Evolutionary conservation across 306 rosid genomes (phyloP), one percentile per base, ranked within the genome.

Genomic region (Sesbania bispinosa): DNA sequence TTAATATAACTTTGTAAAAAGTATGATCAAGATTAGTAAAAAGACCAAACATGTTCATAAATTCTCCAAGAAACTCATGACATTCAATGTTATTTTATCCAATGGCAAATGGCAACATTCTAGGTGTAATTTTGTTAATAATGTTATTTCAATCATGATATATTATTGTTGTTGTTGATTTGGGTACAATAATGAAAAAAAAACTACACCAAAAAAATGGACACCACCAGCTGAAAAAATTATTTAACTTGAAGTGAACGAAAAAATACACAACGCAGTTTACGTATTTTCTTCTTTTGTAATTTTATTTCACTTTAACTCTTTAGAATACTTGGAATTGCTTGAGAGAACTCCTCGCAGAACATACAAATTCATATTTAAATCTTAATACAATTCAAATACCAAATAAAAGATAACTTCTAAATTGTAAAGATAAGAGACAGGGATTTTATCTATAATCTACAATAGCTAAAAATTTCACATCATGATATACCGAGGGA

Each of bases 1-100:
- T 60, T 35, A 20, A 20, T 36, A 51, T 30, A 50, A 60, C 69
- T 60, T 30, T 60, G 39, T 27, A 32, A 33, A 24, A 19, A 50
- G 50, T 50, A 29, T 13, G 30, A 21, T 24, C 42, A 77, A 51
- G 72, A 21, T 79, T 38, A 59, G 15, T 7, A 79, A 76, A 73
- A 38, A 45, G 35, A 67, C 11, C 15, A 7, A 63, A 68, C 45
- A 11, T 48, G 46, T 58, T 3, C 41, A 29, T 68, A 14, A 47
- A 35, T 46, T 27, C 39, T 48, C 45, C 7, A 16, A 55, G n/a
- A 21, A 45, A 46, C 50, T n/a, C 38, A 54, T 46, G 69, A 54
- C 36, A 71, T 16, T 38, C 29, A 51, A 67, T 55, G 18, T 15
- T 11, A 55, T 48, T 14, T 67, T 41, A 57, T 32, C 27, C 50